Conservation (phyloP, 2,329 filamentous ascomycete genomes). For the Hymenoscyphus scutula region DNA sequence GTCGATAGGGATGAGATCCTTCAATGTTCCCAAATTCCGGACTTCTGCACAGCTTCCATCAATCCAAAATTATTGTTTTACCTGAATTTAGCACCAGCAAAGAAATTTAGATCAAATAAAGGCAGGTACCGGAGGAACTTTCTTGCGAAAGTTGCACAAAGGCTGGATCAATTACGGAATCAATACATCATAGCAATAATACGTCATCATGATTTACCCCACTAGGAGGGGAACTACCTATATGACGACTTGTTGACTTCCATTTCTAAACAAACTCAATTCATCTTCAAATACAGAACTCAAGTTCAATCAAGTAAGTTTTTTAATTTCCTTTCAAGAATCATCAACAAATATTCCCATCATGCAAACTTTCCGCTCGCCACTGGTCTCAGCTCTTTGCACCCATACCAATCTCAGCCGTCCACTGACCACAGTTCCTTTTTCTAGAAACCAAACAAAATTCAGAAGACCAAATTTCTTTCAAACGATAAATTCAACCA, state of each 20-base stretch:
- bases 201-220: background rate
- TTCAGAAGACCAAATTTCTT: background rate
- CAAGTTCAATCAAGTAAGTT: background rate
- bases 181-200: background rate
- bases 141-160: background rate
- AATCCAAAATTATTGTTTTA: too few species aligned
- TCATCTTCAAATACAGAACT: background rate
- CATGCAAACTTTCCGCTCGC: background rate
- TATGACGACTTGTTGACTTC: constrained; percentile 4
- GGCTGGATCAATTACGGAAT: background rate
- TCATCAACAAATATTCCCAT: background rate
- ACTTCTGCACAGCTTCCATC: too few species aligned
- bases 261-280: background rate
- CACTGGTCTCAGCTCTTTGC: background rate
- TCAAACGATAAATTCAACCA: background rate
- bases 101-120: too few species aligned
- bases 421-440: background rate
- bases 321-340: background rate
- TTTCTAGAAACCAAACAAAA: background rate
- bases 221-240: background rate
- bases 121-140: background rate
- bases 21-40: too few species aligned
- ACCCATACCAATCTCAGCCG: background rate
- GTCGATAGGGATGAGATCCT: too few species aligned
- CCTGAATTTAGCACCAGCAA: too few species aligned